Conservation (phyloP, 768 basidiomycete species). For the Hygrocybe coccinea region DNA sequence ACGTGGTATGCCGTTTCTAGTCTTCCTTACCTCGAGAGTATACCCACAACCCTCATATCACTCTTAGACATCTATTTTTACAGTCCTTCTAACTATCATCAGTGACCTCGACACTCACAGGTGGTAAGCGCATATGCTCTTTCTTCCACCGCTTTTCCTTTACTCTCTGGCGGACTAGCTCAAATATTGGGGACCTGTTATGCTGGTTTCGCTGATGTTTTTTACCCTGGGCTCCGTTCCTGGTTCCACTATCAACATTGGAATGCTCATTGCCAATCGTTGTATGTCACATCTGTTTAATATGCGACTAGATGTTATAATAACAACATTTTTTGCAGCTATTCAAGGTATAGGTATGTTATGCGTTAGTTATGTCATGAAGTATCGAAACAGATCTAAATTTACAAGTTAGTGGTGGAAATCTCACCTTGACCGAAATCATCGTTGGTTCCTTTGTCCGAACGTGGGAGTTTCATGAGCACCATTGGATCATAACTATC, state of each 20-base stretch:
- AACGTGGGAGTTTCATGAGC: conserved; percentile 38
- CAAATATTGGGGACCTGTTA: conserved; percentile 35
- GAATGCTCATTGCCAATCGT: conserved; percentile 39
- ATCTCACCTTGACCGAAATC: conserved; percentile 36
- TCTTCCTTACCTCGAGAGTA: background rate
- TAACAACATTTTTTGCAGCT: conserved; percentile 1
- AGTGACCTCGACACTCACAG: conserved; percentile 35
- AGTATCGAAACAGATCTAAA: no score
- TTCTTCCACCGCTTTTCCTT: conserved; percentile 38
- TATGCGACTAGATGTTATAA: background rate
- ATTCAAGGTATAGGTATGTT: background rate
- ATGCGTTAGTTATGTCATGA: no score
- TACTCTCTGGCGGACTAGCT: conserved; percentile 35
- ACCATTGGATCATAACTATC: conserved; percentile 36
- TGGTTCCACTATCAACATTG: conserved; percentile 39
- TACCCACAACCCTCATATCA: background rate
- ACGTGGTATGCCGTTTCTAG: no score
- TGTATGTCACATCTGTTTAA: conserved; percentile 13
- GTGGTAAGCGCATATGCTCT: conserved; percentile 43
- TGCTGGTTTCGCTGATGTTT: conserved; percentile 27
- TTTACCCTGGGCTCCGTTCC: conserved; percentile 42
- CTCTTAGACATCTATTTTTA: conserved; percentile 31
- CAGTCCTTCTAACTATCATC: conserved; percentile 41
- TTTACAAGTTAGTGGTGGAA: conserved; percentile 33
- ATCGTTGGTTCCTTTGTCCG: conserved; percentile 43